Conservation (phyloP, 2,329 filamentous ascomycete genomes). For the Colletotrichum sp. region DNA sequence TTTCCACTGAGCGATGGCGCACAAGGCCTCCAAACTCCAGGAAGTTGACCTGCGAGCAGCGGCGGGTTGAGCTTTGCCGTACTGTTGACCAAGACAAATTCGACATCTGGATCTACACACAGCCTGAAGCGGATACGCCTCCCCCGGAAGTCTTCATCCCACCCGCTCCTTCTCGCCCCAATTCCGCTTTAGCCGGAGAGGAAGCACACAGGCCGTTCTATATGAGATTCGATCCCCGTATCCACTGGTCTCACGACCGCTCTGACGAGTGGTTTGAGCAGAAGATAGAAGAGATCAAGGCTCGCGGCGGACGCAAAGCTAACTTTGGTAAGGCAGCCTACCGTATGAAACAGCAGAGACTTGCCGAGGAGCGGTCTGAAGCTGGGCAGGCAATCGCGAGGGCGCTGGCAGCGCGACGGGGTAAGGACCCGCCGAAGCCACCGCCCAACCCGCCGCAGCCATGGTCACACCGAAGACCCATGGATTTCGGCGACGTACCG, state of each 20-base stretch:
- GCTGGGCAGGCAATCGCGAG: neutral
- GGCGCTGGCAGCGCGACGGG: neutral
- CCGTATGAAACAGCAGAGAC: slow-evolving; percentile 38
- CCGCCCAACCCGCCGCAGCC: slow-evolving; percentile 32
- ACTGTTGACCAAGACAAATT: slow-evolving; percentile 21
- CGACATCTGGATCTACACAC: slow-evolving; percentile 21
- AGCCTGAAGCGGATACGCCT: slow-evolving; percentile 19
- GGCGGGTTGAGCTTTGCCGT: neutral
- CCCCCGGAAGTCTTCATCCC: neutral
- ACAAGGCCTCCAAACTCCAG: neutral
- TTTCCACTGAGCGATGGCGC: neutral
- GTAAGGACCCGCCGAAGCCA: neutral
- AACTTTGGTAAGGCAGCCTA: slow-evolving; percentile 52
- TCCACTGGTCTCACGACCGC: slow-evolving; percentile 49
- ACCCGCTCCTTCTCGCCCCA: neutral
- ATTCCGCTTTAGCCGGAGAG: slow-evolving; percentile 1
- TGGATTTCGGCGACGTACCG: slow-evolving; percentile 43
- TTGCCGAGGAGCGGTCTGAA: slow-evolving; percentile 21
- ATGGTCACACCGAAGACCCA: slow-evolving; percentile 27
- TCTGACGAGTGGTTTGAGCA: slow-evolving; percentile 49
- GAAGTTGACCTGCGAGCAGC: neutral
- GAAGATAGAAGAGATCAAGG: slow-evolving; percentile 56
- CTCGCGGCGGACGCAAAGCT: slow-evolving; percentile 53
- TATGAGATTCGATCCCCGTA: slow-evolving; percentile 54
- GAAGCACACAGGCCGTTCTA: slow-evolving; percentile 40